These are phyloP conservation scores for Debaryomyces coudertii DNA, from an alignment of 1,139 yeast species.

Conservation along the genomic window DNA sequence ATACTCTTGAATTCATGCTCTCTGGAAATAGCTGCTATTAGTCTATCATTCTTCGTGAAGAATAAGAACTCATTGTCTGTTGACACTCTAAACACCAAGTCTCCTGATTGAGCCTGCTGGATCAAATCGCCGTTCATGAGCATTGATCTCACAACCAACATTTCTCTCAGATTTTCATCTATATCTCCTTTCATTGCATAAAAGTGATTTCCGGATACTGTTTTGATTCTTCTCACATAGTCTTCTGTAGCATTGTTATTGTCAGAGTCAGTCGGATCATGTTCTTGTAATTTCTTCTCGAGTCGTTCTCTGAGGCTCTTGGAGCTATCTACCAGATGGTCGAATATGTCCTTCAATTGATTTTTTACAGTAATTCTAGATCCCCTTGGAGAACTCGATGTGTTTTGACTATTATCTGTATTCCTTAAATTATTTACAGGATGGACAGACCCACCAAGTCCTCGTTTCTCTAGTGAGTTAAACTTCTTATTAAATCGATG, in stretches of 20 bases:
- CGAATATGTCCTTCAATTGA: constrained; percentile 9
- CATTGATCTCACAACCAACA: constrained; percentile 5
- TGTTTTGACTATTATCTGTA: neutral
- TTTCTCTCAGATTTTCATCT: neutral
- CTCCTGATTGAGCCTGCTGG: constrained; percentile 2
- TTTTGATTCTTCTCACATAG: neutral
- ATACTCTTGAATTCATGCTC: constrained; percentile 12
- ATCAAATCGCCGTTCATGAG: neutral
- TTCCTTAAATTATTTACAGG: constrained; percentile 9
- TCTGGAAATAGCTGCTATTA: constrained; percentile 8
- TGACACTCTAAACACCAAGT: constrained; percentile 2
- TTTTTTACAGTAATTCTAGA: neutral
- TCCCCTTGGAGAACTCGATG: neutral
- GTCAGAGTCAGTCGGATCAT: neutral
- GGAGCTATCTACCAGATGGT: constrained; percentile 4
- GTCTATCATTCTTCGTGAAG: neutral
- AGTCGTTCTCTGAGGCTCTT: constrained; percentile 4
- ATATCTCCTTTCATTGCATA: neutral
- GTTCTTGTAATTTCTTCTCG: constrained; percentile 1
- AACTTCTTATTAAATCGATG: constrained; percentile 11
- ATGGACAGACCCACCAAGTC: constrained; percentile 11
- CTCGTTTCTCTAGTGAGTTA: constrained; percentile 11
- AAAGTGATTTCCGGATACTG: neutral
- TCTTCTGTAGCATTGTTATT: neutral
- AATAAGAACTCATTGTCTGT: constrained; percentile 2